Conservation (phyloP, 2,329 filamentous ascomycete genomes). For the Botrytis squamosa region DNA sequence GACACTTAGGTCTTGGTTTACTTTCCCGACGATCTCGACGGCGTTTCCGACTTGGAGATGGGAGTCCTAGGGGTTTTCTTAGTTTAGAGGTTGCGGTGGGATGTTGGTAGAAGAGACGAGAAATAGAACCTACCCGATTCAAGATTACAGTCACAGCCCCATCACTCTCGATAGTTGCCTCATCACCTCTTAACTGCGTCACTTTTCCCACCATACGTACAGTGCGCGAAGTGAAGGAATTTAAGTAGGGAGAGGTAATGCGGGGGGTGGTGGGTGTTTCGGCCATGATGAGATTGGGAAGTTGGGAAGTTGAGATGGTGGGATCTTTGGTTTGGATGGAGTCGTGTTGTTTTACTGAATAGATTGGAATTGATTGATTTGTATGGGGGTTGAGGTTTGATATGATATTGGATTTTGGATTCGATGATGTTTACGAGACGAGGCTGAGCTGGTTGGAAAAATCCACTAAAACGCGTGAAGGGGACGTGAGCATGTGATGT, state of each 20-base stretch:
- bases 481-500: background rate
- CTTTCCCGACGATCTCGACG: constrained; percentile 77
- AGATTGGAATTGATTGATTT: background rate
- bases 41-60: constrained; percentile 69
- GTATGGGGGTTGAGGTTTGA: background rate
- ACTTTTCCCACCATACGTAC: constrained; percentile 88
- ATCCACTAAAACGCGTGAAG: background rate
- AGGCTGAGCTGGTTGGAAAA: background rate
- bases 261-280: constrained; percentile 63
- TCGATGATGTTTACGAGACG: background rate
- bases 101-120: background rate
- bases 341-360: background rate
- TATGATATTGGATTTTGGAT: background rate
- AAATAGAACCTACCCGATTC: constrained; percentile 49
- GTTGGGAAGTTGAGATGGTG: background rate
- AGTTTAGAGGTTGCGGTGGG: background rate
- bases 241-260: constrained; percentile 76
- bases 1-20: constrained; percentile 69
- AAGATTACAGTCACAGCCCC: constrained; percentile 73
- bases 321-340: background rate
- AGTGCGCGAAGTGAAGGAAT: constrained; percentile 69
- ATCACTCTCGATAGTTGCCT: constrained; percentile 75
- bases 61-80: constrained; percentile 54
- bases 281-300: background rate
- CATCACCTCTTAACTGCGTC: constrained; percentile 74